phyloP scores from a whole-genome alignment of 441 rosid species.

The Omphalea diandra region DNA sequence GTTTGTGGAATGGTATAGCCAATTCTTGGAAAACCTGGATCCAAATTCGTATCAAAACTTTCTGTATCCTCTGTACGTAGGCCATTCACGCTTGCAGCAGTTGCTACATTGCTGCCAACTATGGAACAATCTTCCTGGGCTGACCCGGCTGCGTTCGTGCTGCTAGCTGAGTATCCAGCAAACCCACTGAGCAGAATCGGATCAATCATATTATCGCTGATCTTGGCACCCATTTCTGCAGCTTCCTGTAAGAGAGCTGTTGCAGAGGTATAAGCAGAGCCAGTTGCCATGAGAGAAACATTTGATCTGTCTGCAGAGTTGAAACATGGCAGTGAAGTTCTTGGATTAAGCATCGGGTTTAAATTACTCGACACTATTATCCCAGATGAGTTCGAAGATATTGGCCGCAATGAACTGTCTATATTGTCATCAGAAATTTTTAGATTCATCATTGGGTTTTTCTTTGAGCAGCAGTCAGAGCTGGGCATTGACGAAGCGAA shows the following conservation, averaged over 20 bases:
- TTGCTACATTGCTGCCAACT: slow-evolving; percentile 15
- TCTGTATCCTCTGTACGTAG: slow-evolving; percentile 22
- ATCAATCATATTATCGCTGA: slow-evolving; percentile 44
- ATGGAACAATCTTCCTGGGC: slow-evolving; percentile 29
- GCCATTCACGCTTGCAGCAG: slow-evolving; percentile 18
- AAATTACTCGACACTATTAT: slow-evolving; percentile 26
- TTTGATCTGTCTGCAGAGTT: slow-evolving; percentile 26
- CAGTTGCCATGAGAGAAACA: slow-evolving; percentile 23
- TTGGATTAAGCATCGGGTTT: slow-evolving; percentile 33
- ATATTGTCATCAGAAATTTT: slow-evolving; percentile 28
- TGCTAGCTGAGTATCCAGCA: slow-evolving; percentile 35
- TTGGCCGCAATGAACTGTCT: slow-evolving; percentile 28
- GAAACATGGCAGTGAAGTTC: slow-evolving; percentile 20
- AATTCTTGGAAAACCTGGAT: slow-evolving; percentile 24
- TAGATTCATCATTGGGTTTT: slow-evolving; percentile 33
- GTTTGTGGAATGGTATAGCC: slow-evolving; percentile 18
- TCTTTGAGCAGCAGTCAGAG: slow-evolving; percentile 33
- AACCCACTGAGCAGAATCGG: slow-evolving; percentile 55
- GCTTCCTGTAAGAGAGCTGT: slow-evolving; percentile 60
- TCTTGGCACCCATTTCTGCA: slow-evolving; percentile 60
- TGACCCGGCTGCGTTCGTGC: slow-evolving; percentile 29
- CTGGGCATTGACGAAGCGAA: slow-evolving; percentile 35
- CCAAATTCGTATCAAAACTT: slow-evolving; percentile 26
- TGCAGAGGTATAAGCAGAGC: slow-evolving; percentile 44
- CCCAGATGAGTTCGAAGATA: slow-evolving; percentile 38